phyloP scores from a whole-genome alignment of 768 basidiomycete genomes.

The Tricholomella constricta region DNA sequence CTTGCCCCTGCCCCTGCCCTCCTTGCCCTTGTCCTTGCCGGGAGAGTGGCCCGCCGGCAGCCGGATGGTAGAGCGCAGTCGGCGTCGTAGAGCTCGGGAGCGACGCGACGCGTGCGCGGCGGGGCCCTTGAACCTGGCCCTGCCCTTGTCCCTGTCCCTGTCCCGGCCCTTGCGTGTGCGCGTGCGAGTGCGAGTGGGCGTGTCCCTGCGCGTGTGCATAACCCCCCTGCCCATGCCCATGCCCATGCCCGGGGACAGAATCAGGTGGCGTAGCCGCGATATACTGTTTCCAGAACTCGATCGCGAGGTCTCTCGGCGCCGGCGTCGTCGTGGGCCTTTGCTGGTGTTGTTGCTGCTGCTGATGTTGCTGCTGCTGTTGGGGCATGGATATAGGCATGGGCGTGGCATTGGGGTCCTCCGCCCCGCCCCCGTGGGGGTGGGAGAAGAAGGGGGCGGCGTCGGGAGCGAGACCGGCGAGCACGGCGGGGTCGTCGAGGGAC shows the following conservation, averaged over 20 bases:
- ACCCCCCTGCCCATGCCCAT: too few relatives aligned
- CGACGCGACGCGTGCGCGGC: conserved; percentile 61
- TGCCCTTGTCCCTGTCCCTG: too few relatives aligned
- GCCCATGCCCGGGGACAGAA: too few relatives aligned
- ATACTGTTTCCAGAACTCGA: conserved; percentile 76
- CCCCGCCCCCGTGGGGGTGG: too few relatives aligned
- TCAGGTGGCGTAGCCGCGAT: conserved; percentile 29
- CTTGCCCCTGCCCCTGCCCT: neutral
- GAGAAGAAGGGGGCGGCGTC: conserved; percentile 69
- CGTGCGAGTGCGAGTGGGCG: too few relatives aligned
- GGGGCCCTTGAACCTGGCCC: conserved; percentile 9
- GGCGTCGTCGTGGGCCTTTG: conserved; percentile 33
- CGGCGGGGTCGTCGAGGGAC: conserved; percentile 73
- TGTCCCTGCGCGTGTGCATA: too few relatives aligned
- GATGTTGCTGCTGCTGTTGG: conserved; percentile 8
- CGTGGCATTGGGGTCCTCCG: conserved; percentile 16
- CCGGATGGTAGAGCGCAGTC: too few relatives aligned
- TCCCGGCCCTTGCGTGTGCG: too few relatives aligned
- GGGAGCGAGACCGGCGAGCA: conserved; percentile 58
- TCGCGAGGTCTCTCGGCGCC: conserved; percentile 44
- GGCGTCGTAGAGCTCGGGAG: conserved; percentile 73
- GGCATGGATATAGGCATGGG: conserved; percentile 42
- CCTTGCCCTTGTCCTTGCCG: neutral
- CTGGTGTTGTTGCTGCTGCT: conserved; percentile 29
- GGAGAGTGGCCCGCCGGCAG: conserved; percentile 24